Base-by-base conservation (phyloP, 2,329 filamentous ascomycete species). In the Clarireedia monteithiana region DNA sequence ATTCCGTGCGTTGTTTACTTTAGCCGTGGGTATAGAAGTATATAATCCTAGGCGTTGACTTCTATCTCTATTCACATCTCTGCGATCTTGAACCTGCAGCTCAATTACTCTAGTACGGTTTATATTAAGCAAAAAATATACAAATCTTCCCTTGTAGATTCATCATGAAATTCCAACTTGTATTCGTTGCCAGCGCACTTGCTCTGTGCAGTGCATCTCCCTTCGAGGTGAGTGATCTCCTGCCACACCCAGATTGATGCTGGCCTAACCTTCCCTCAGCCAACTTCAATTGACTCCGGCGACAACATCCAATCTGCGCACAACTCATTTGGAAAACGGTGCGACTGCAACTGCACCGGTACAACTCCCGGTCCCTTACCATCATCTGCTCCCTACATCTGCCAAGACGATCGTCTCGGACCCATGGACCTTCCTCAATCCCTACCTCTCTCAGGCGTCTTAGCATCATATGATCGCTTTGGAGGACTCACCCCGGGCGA, bases 391-490 rank as follows among this genome's bases (percentile, higher is more conserved):
- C 45, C 34, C n/a, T 54, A 54, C 14, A 40, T 54, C 9, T 54
- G 52, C 24, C 23, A 23, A 5, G 52, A 54, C 6, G 27, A 38
- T n/a, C 48, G 45, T 10, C 52, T 54, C 24, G 52, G 52, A 14
- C 52, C 52, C 1, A 49, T 49, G 14, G 46, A 38, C 6, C 52
- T 54, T 7, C 52, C 52, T 2, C 49, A 10, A 34, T 40, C 39
- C 39, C 52, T 54, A 12, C 52, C 52, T 14, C 36, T 54, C 1
- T 39, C 52, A 3, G 39, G 52, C 17, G 52, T 49, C 30, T 46
- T 54, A n/a, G 40, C 52, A 24, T 54, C 45, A 23, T 54, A 55
- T 20, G 24, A 55, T 51, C 39, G 46, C 23, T 45, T 55, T 12
- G 53, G 48, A 4, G 53, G 53, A 20, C 20, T 55, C 2, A 44